These are phyloP conservation scores for Spinellus fusiger DNA, from an alignment of 192 early-diverging fungal genomes.

Conservation along the genomic window DNA sequence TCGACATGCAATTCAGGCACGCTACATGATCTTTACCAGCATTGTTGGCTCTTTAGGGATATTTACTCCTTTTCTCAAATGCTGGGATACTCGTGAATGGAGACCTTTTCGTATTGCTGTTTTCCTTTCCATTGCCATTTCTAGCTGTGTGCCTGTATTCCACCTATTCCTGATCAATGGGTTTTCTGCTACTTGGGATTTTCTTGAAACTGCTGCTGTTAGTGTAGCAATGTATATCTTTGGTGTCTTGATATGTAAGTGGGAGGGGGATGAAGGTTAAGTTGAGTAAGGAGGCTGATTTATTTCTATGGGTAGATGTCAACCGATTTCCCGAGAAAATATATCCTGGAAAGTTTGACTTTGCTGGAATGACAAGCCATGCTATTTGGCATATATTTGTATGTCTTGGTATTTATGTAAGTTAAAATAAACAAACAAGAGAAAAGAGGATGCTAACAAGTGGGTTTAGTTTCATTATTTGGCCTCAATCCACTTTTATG, in stretches of 20 bases:
- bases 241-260: conserved; percentile 52
- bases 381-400: conserved; percentile 61
- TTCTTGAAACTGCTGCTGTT: conserved; percentile 41
- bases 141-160: conserved; percentile 42
- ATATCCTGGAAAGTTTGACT: conserved; percentile 55
- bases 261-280: background rate
- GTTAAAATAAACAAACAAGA: background rate
- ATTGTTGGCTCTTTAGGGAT: conserved; percentile 44
- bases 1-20: conserved; percentile 22
- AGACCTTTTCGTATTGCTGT: conserved; percentile 51
- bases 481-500: conserved; percentile 49
- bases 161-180: conserved; percentile 46
- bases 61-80: conserved; percentile 46
- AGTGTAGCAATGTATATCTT: conserved; percentile 47
- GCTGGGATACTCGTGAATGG: conserved; percentile 45
- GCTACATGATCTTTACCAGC: conserved; percentile 47
- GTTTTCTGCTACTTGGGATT: conserved; percentile 33
- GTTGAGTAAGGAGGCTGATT: background rate
- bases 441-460: background rate
- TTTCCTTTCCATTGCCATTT: conserved; percentile 47
- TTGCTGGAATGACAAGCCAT: conserved; percentile 51
- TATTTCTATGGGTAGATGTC: conserved; percentile 32
- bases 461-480: conserved; percentile 43
- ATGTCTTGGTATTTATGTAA: conserved; percentile 51
- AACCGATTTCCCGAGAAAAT: conserved; percentile 57